phyloP scores from a whole-genome alignment of 164 flowering plant genomes.

The Kalanchoe fedtschenkoi region DNA sequence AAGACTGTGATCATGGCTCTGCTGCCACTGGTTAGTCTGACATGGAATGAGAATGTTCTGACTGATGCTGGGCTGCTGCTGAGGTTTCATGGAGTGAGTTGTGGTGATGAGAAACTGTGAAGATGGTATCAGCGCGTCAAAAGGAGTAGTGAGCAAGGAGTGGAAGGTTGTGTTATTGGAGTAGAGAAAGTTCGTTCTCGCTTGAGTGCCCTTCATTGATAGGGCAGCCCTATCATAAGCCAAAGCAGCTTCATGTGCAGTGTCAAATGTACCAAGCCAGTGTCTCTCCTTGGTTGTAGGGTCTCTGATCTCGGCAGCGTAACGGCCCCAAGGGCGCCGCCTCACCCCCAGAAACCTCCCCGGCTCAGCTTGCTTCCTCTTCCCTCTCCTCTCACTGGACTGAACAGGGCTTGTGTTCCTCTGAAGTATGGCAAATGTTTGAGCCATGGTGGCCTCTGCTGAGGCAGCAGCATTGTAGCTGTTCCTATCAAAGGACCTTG shows the following conservation, averaged over 20 bases:
- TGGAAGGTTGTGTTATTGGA: constrained; percentile 36
- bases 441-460: constrained; percentile 14
- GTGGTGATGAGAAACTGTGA: constrained; percentile 11
- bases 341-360: constrained; percentile 90
- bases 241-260: constrained; percentile 94
- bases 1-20: not conserved
- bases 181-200: constrained; percentile 88
- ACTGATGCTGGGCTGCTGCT: constrained; percentile 8
- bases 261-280: constrained; percentile 96
- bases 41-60: constrained; percentile 11
- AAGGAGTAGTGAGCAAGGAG: constrained; percentile 39
- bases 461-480: constrained; percentile 9
- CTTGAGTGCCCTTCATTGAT: constrained; percentile 88
- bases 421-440: constrained; percentile 40
- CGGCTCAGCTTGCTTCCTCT: constrained; percentile 69
- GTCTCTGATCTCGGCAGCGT: constrained; percentile 93
- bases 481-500: constrained; percentile 4
- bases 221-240: constrained; percentile 97
- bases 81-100: constrained; percentile 2
- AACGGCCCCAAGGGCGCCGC: constrained; percentile 89
- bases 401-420: constrained; percentile 30
- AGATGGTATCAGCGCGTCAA: constrained; percentile 26
- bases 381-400: constrained; percentile 50
- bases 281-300: constrained; percentile 90
- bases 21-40: constrained; percentile 9